Evolutionary conservation across 2,329 filamentous ascomycete species (phyloP), one percentile per base, ranked within the genome.

Genomic region (Ambrosiella cleistominuta): DNA sequence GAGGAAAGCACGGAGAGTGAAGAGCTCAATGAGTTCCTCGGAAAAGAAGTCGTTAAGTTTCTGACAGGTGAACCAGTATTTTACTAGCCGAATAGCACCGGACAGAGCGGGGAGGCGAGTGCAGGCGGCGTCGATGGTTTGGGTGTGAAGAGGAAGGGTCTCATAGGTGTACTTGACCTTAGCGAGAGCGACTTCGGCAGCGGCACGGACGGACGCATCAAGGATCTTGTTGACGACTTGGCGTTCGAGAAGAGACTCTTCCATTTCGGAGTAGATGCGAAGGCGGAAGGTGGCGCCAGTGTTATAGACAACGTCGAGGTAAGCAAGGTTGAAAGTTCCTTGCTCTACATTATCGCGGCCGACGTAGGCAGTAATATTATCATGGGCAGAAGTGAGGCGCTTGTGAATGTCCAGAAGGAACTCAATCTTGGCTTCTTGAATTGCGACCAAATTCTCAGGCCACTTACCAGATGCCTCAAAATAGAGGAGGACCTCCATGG

Each of bases 401-500:
- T 83, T 81, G 54, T 83, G 81, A 59, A 95, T 82, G 64, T 83
- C 80, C 2, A 96, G 71, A 3, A 93, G 75, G 66, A 98, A 95
- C 2, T 94, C 93, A 44, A 94, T 79, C 70, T 98, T 98, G 11
- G 89, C 90, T 66, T 89, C 82, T 68, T 98, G 93, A 58, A 97
- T 95, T 4, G 91, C 90, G 2, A 80, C 80, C 7, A 97, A 71
- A 66, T 94, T 88, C 66, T 97, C 90, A 0, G 93, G 93, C 93
- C 93, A 98, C 64, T 88, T 85, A 51, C 82, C 84, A 6, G 93
- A 97, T 3, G 86, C 87, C 71, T 98, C 93, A 64, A 98, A 97
- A 66, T 91, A 90, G 53, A 98, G 76, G 47, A 89, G 78, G 38
- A 94, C 79, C 63, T 94, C 83, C 63, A 90, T 84, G 0, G 87